Percentiles rank a stretch among this genome's conserved stretches.
phyloP scores from a whole-genome alignment of 345 rosid species.

The Eucalyptus regnans region DNA sequence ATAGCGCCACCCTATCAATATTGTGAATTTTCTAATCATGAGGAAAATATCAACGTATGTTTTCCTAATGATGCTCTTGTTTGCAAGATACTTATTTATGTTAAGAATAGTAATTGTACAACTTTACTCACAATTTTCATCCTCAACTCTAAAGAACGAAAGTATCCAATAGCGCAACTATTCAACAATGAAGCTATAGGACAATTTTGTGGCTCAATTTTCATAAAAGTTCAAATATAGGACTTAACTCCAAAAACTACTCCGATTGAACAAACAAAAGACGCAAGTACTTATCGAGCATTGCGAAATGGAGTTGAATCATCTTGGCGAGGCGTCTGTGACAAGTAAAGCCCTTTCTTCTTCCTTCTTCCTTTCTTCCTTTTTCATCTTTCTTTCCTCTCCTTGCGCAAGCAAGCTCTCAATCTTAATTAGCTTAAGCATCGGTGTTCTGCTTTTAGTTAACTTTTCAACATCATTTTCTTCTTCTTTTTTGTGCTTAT shows the following conservation, averaged over 20 bases:
- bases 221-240: too few species aligned
- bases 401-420: background rate
- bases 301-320: background rate
- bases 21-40: too few species aligned
- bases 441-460: too few species aligned
- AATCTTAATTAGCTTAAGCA: background rate
- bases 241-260: background rate
- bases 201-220: background rate
- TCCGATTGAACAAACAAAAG: background rate
- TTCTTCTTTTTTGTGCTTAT: too few species aligned
- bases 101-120: background rate
- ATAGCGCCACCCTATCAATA: too few species aligned
- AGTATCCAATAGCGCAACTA: background rate
- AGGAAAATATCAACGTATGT: background rate
- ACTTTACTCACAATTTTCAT: too few species aligned
- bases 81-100: background rate
- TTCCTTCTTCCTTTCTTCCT: too few species aligned
- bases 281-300: too few species aligned
- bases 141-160: background rate
- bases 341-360: background rate
- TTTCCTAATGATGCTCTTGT: background rate
- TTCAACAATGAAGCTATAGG: background rate
- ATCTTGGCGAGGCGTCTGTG: rapidly evolving
- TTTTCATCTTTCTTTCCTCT: background rate
- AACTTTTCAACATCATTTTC: background rate